A percentile compares a stretch with the other conserved stretches of the same genome.
Evolutionary conservation across 2,329 filamentous ascomycete species (phyloP).

Genomic region (Claviceps citrina): DNA sequence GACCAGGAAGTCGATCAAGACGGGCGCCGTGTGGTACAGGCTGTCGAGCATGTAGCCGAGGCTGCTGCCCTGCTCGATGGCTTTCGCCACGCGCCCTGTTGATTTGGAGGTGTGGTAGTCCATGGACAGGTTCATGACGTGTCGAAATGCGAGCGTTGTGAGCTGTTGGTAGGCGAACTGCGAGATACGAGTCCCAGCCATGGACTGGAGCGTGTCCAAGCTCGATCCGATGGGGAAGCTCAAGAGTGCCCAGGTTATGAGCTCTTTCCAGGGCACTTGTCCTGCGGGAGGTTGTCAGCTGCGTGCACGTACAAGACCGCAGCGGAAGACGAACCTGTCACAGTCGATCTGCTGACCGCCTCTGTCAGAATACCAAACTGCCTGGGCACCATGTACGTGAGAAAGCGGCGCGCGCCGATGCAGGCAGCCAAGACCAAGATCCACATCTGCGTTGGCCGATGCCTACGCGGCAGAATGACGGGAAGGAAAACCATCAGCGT

Average conservation of each 20-base stretch:
- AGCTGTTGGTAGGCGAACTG: constrained; percentile 32
- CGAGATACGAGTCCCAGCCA: constrained; percentile 12
- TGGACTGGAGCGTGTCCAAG: constrained; percentile 3
- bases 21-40: constrained; percentile 15
- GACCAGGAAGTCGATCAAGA: constrained; percentile 18
- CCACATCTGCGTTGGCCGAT: constrained; percentile 13
- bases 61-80: constrained; percentile 44
- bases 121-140: constrained; percentile 51
- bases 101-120: constrained; percentile 52
- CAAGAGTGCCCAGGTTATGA: constrained; percentile 7
- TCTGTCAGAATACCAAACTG: constrained; percentile 14
- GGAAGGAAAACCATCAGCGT: constrained; percentile 14
- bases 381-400: constrained; percentile 13
- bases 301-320: too few relatives aligned
- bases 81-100: constrained; percentile 44
- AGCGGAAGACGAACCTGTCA: constrained; percentile 11
- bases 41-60: constrained; percentile 42
- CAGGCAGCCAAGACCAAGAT: constrained; percentile 10
- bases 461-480: constrained; percentile 12
- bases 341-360: constrained; percentile 3
- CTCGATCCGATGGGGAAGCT: constrained; percentile 7
- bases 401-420: constrained; percentile 9
- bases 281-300: too few relatives aligned
- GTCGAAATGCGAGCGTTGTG: constrained; percentile 40
- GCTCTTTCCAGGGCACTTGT: constrained; percentile 5